Evolutionary conservation across 176 grass and related monocot species (phyloP).

Genomic region (Avena atlantica): DNA sequence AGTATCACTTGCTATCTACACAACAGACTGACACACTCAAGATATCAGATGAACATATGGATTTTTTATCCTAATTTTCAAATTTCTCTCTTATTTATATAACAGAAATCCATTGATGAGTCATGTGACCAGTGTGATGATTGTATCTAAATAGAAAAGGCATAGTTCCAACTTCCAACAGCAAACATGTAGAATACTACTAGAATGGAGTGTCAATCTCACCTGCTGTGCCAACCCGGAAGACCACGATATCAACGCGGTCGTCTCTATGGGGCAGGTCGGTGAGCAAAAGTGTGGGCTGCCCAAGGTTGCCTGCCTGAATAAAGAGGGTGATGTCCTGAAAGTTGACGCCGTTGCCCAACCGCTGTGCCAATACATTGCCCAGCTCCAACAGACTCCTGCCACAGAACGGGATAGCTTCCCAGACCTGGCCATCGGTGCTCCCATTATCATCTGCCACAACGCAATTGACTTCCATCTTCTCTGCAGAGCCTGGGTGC

Average conservation of each 20-base stretch:
- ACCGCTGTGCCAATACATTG: conserved; percentile 22
- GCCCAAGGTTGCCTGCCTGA: conserved; percentile 37
- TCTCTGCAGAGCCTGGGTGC: conserved; percentile 31
- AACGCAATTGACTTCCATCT: neutral
- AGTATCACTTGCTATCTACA: neutral
- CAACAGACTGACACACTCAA: neutral
- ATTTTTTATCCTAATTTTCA: neutral
- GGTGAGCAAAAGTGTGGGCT: conserved; percentile 43
- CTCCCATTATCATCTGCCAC: conserved; percentile 38
- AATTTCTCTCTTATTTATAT: neutral
- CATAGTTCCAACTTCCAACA: neutral
- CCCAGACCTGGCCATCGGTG: neutral
- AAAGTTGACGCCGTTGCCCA: conserved; percentile 16
- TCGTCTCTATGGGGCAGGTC: conserved; percentile 42
- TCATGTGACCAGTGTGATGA: neutral
- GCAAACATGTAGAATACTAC: conserved; percentile 4
- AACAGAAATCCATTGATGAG: neutral
- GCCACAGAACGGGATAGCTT: neutral
- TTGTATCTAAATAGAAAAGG: neutral
- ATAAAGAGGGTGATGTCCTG: conserved; percentile 42
- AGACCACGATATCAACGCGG: conserved; percentile 35
- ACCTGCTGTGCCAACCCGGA: conserved; percentile 46
- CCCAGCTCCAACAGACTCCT: conserved; percentile 48
- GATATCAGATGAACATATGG: neutral
- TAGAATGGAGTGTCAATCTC: neutral